Evolutionary conservation across 768 basidiomycete species (phyloP).

Genomic region (Saitozyma sp.): DNA sequence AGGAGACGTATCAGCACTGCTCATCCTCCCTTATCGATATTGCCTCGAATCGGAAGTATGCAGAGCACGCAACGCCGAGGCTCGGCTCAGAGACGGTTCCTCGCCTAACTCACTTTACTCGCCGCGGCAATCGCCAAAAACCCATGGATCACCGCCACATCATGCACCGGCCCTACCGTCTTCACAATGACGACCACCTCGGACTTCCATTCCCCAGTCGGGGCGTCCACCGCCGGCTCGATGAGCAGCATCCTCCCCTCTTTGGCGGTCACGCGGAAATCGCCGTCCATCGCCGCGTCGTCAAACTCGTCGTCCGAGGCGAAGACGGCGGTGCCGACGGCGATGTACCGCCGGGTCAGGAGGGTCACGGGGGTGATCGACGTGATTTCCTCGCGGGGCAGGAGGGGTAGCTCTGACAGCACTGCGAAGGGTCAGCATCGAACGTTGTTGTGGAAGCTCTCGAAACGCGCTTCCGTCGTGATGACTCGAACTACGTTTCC

Average conservation of each 20-base stretch:
- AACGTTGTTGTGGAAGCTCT: neutral
- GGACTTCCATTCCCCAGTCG: constrained; percentile 7
- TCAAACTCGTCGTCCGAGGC: constrained; percentile 32
- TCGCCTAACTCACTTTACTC: constrained; percentile 34
- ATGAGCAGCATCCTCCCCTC: constrained; percentile 31
- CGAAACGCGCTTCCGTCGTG: neutral
- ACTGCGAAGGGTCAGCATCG: constrained; percentile 15
- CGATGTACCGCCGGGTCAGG: constrained; percentile 31
- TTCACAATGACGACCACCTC: constrained; percentile 8
- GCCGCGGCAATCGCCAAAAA: constrained; percentile 45
- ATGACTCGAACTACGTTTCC: no score
- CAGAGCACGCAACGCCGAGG: neutral
- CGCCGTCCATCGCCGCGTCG: constrained; percentile 16
- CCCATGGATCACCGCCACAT: constrained; percentile 40
- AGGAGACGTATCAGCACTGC: no score
- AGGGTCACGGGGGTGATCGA: constrained; percentile 28
- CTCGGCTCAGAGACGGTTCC: neutral
- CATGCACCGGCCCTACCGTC: constrained; percentile 41
- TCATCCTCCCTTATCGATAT: neutral
- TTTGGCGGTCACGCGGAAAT: constrained; percentile 16
- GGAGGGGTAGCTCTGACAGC: constrained; percentile 28
- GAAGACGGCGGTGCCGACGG: constrained; percentile 44
- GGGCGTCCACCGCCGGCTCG: constrained; percentile 13
- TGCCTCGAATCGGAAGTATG: neutral
- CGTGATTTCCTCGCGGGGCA: constrained; percentile 38